Conservation (phyloP, 768 basidiomycete species). For the Amanita pseudoporphyria region DNA sequence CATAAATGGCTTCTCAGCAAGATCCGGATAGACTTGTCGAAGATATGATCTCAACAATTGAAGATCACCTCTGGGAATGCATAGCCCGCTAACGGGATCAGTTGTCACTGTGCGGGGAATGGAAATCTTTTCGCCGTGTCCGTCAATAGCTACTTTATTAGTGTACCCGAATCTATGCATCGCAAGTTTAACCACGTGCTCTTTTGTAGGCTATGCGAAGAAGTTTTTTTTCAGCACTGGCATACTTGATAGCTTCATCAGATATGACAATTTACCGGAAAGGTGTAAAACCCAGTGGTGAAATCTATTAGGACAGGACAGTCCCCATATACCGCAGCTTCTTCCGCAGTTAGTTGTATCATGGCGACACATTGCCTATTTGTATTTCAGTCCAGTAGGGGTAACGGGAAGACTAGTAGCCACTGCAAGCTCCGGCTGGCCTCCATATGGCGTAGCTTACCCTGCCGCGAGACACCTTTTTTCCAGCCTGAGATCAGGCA, state of each 20-base stretch:
- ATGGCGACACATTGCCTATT: conserved; percentile 70
- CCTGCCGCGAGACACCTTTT: conserved; percentile 67
- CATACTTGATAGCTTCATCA: neutral
- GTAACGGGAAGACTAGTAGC: neutral
- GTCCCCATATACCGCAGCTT: conserved; percentile 49
- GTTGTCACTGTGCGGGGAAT: conserved; percentile 67
- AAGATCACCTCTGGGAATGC: conserved; percentile 54
- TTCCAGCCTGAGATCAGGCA: conserved; percentile 47
- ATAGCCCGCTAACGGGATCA: conserved; percentile 46
- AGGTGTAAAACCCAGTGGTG: conserved; percentile 66
- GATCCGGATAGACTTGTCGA: conserved; percentile 58
- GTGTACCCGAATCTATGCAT: conserved; percentile 72
- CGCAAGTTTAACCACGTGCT: conserved; percentile 68
- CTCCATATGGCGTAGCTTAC: conserved; percentile 28
- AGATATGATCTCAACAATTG: conserved; percentile 42
- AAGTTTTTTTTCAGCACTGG: neutral
- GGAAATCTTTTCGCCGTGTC: conserved; percentile 34
- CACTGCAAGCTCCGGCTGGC: neutral
- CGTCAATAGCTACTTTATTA: conserved; percentile 24
- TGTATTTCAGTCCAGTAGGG: neutral
- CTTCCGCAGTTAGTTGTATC: conserved; percentile 64
- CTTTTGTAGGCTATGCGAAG: conserved; percentile 26
- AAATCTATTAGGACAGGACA: conserved; percentile 71
- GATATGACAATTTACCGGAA: conserved; percentile 48
- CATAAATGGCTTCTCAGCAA: conserved; percentile 63